Base-by-base conservation (phyloP, 805 yeast species). In the Phaffomyces antillensis region DNA sequence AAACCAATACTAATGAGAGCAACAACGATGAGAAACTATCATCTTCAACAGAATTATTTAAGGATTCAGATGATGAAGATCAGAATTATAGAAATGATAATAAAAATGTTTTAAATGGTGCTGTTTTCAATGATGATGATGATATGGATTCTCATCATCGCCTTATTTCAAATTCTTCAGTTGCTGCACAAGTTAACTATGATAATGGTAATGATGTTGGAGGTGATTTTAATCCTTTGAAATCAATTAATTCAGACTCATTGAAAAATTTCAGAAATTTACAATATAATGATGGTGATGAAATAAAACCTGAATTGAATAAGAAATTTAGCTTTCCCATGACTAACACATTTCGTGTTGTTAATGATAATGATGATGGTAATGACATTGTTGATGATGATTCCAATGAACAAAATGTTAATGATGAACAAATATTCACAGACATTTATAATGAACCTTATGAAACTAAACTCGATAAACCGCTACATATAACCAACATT, bases 61-160 rank as follows among this genome's bases (percentile, higher is more conserved):
- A 40, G 16, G 43, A 40, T 35, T 40, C 43, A 40, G 43, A 41
- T 16, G 18, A 35, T 4, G 43, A 41, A 8, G 13, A 28, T 28
- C 15, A 28, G 7, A 13, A 28, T 28, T 28, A 28, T 28, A 28
- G 30, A 20, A 20, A 20, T 28, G 13, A 11, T 11, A 15, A 11
- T 13, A 28, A 28, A 28, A 15, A 15, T 11, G 30, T 28, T 12
- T 28, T 28, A 3, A 13, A 13, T 28, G 15, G 13, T 28, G 15
- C 31, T 13, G 26, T 31, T 4, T 32, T 40, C 8, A 28, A 28
- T 28, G 30, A 28, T 13, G 13, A 6, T 10, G 13, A 28, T 13
- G 13, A 6, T 10, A 9, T 28, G 13, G n/a, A 38, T 38, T n/a
- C 33, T 28, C 8, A 26, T 9, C 9, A 23, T 17, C 36, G 42